Conservation (phyloP, 2,329 filamentous ascomycete species). For the Aspergillus awamori region DNA sequence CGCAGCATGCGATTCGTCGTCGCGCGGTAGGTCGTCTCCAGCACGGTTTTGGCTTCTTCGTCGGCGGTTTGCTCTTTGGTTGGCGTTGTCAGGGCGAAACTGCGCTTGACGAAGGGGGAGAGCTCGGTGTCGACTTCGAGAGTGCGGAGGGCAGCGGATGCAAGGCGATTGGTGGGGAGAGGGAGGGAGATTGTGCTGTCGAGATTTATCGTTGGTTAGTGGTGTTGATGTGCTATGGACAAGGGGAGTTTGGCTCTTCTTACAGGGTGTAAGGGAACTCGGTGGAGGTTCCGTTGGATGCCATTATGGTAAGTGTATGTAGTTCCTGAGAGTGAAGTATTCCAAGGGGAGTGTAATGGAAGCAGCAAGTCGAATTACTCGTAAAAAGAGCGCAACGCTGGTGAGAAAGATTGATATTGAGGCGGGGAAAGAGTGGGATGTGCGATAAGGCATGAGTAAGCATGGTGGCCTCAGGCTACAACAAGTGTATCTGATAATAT, state of each 20-base stretch:
- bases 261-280: constrained; percentile 47
- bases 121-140: constrained; percentile 87
- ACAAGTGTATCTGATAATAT: neutral
- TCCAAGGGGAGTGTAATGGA: neutral
- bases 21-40: constrained; percentile 78
- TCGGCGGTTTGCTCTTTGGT: constrained; percentile 24
- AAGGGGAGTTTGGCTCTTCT: constrained; percentile 17
- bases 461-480: constrained; percentile 1
- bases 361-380: constrained; percentile 13
- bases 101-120: constrained; percentile 76
- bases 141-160: constrained; percentile 71
- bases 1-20: constrained; percentile 96
- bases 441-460: constrained; percentile 10
- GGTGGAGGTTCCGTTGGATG: constrained; percentile 22
- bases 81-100: constrained; percentile 61
- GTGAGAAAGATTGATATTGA: constrained; percentile 2
- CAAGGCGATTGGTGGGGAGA: constrained; percentile 78
- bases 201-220: constrained; percentile 8
- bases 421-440: constrained; percentile 12
- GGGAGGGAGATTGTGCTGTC: constrained; percentile 73
- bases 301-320: constrained; percentile 20
- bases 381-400: neutral
- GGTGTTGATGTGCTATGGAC: constrained; percentile 9
- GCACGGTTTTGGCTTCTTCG: constrained; percentile 52
- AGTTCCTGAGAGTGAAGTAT: neutral